Percentiles rank a stretch among this genome's conserved stretches.
phyloP scores from a whole-genome alignment of 176 grass and related monocot species.

The Eleusine coracana region DNA sequence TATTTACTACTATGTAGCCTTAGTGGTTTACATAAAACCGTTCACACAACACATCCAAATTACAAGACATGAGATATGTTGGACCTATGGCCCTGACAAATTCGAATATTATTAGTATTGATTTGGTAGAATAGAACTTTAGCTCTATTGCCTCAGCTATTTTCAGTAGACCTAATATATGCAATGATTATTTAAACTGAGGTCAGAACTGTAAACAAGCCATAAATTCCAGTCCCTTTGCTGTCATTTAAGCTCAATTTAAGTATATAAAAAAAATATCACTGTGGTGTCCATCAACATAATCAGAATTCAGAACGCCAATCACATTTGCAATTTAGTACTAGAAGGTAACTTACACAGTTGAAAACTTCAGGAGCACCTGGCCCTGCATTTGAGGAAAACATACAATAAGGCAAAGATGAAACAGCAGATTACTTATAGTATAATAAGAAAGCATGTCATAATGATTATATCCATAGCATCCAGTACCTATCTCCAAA shows the following conservation, averaged over 20 bases:
- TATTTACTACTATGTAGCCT: neutral
- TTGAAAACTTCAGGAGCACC: slow-evolving; percentile 91
- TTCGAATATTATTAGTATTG: neutral
- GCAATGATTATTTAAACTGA: neutral
- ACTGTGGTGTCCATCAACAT: neutral
- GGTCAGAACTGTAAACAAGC: neutral
- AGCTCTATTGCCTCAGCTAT: neutral
- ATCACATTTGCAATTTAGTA: slow-evolving; percentile 20
- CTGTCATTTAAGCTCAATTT: neutral
- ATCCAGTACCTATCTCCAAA: slow-evolving; percentile 79
- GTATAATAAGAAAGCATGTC: slow-evolving; percentile 16
- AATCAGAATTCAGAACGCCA: slow-evolving; percentile 14
- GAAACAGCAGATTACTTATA: slow-evolving; percentile 10
- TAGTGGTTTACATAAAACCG: neutral
- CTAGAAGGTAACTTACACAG: slow-evolving; percentile 72
- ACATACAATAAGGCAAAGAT: slow-evolving; percentile 28
- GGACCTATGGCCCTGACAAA: neutral
- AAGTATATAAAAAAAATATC: slow-evolving; percentile 2
- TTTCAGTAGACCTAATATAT: slow-evolving; percentile 11
- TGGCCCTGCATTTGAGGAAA: slow-evolving; percentile 67
- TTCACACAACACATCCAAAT: neutral
- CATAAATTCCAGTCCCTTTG: neutral
- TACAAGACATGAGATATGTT: neutral
- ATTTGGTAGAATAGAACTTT: neutral
- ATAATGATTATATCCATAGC: neutral